phyloP scores from a whole-genome alignment of 257 asterid genomes.

The Echium plantagineum region DNA sequence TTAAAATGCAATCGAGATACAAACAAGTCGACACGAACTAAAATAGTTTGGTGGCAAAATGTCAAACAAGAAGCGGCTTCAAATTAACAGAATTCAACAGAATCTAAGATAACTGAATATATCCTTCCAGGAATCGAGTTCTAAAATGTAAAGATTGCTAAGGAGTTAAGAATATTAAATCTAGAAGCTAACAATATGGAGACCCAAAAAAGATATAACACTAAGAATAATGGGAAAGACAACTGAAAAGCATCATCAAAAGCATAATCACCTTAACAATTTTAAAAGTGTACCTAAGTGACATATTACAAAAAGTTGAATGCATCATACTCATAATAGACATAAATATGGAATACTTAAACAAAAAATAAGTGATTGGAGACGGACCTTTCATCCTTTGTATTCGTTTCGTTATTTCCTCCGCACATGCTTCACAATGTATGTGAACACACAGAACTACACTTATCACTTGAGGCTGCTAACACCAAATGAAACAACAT shows the following conservation, averaged over 20 bases:
- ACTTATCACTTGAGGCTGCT: constrained; percentile 43
- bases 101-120: too few relatives aligned
- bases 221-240: too few relatives aligned
- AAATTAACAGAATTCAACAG: too few relatives aligned
- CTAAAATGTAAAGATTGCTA: constrained; percentile 23
- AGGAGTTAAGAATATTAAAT: constrained; percentile 16
- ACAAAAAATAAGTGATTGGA: not conserved
- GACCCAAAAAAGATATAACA: constrained; percentile 19
- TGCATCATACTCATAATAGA: not conserved
- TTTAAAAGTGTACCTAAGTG: not conserved
- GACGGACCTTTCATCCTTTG: constrained; percentile 60
- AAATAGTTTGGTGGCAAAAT: too few relatives aligned
- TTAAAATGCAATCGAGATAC: too few relatives aligned
- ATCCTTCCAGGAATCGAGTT: too few relatives aligned
- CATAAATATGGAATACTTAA: not conserved
- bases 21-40: too few relatives aligned
- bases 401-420: constrained; percentile 72
- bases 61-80: too few relatives aligned
- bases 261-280: constrained; percentile 17
- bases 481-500: not conserved
- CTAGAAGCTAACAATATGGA: constrained; percentile 11
- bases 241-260: constrained; percentile 29
- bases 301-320: not conserved
- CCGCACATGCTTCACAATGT: constrained; percentile 99
- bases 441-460: constrained; percentile 75